Conservation (phyloP, 2,329 filamentous ascomycete species). For the Colletotrichum musae region DNA sequence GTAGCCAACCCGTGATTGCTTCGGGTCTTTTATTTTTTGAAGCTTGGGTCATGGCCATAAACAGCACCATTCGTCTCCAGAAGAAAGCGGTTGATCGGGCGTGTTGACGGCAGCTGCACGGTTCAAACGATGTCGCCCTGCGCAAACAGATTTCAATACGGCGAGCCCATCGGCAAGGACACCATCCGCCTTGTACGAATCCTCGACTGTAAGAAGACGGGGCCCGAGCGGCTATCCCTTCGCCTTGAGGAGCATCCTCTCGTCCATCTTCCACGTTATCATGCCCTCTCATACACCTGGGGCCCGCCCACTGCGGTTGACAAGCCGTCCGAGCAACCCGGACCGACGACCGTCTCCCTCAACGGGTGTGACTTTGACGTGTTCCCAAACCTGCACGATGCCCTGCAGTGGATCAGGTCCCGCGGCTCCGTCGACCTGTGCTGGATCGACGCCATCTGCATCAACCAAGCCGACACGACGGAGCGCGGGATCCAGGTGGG, state of each 20-base stretch:
- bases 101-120: neutral
- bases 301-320: slow-evolving; percentile 5
- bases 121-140: neutral
- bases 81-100: neutral
- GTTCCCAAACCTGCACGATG: slow-evolving; percentile 17
- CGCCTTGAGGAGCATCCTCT: slow-evolving; percentile 26
- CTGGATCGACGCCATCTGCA: slow-evolving; percentile 43
- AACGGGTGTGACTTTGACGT: slow-evolving; percentile 8
- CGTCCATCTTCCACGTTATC: slow-evolving; percentile 13
- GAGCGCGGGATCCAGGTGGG: slow-evolving; percentile 36
- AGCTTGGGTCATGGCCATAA: neutral
- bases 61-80: neutral
- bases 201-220: neutral
- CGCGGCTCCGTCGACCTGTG: slow-evolving; percentile 9
- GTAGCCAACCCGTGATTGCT: neutral
- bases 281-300: slow-evolving; percentile 36
- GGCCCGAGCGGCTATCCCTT: neutral
- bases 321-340: neutral
- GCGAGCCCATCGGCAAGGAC: slow-evolving; percentile 13
- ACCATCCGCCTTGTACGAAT: slow-evolving; percentile 26
- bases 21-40: neutral
- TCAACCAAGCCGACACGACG: slow-evolving; percentile 35
- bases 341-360: slow-evolving; percentile 1
- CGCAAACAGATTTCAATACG: slow-evolving; percentile 9
- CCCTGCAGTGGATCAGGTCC: slow-evolving; percentile 26